Conservation (phyloP, 768 basidiomycete species). For the Podaxis rugospora region DNA sequence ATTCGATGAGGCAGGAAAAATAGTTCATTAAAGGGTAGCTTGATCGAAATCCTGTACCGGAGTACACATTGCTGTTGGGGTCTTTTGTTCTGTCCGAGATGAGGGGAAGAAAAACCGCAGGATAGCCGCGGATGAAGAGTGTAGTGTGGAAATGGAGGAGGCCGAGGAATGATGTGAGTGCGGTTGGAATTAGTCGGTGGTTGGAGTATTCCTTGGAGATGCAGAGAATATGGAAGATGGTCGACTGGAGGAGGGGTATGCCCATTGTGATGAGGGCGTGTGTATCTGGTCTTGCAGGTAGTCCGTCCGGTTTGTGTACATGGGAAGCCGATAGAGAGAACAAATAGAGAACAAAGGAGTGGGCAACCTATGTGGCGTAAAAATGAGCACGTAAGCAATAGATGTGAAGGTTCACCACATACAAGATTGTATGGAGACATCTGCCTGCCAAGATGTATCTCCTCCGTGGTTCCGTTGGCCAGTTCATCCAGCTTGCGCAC, state of each 20-base stretch:
- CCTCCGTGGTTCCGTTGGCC: slow-evolving; percentile 39
- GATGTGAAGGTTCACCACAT: slow-evolving; percentile 20
- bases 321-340: slow-evolving; percentile 68
- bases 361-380: slow-evolving; percentile 51
- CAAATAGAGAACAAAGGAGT: slow-evolving; percentile 71
- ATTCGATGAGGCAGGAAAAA: slow-evolving; percentile 70
- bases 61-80: slow-evolving; percentile 14
- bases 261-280: slow-evolving; percentile 71
- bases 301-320: slow-evolving; percentile 32
- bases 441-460: slow-evolving; percentile 29
- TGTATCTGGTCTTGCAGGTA: slow-evolving; percentile 63
- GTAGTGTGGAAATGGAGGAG: slow-evolving; percentile 68
- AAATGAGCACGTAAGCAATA: slow-evolving; percentile 6
- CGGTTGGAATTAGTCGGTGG: slow-evolving; percentile 70
- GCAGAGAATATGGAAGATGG: slow-evolving; percentile 63
- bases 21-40: slow-evolving; percentile 70
- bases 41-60: slow-evolving; percentile 14
- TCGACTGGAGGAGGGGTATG: slow-evolving; percentile 69
- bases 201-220: slow-evolving; percentile 56
- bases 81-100: slow-evolving; percentile 7
- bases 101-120: slow-evolving; percentile 34
- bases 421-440: slow-evolving; percentile 59
- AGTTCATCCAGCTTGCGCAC: slow-evolving; percentile 55
- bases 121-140: background rate
- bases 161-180: slow-evolving; percentile 52